Base-by-base conservation (phyloP, 345 rosid species). In the Eutrema heterophyllum region DNA sequence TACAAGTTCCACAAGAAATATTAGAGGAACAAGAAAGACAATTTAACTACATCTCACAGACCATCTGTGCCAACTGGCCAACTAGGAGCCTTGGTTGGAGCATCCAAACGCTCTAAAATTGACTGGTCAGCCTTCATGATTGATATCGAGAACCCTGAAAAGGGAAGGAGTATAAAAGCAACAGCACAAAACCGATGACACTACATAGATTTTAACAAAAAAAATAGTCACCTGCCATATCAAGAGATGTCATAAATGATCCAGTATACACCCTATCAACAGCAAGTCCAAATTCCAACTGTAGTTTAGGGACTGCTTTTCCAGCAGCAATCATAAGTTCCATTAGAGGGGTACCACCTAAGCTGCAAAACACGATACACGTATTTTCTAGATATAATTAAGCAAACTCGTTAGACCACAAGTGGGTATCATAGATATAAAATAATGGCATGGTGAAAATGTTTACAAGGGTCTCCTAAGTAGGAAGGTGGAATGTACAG, bases 201-300 rank as follows among this genome's bases (percentile, higher is more conserved):
- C 33, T 18, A 15, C 21, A 82, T 83, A 48, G 48, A 89, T 88
- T n/a, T n/a, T n/a, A n/a, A 48, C 51, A 57, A 39, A 16, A 46
- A 39, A 55, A 61, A 38, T 12, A 27, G 16, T 27, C 81, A 95
- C 99, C 99, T 81, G 97, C 89, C 99, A 95, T 95, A 77, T 95
- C 97, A 79, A 95, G 97, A 65, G 99, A 95, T 61, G 99, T 87
- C 97, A 91, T 89, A 81, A 91, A 91, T 71, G 92, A 87, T 67
- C 99, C 97, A n/a, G 99, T 87, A 68, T 95, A 95, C 68, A 95
- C 97, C 81, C 99, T 91, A 77, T 95, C 97, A 77, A 91, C 96
- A 40, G 97, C 99, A 68, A 95, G 83, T 68, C 97, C 97, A 79
- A 89, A 96, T 69, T 91, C 92, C 68, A 95, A 78, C 82, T 95